Percentiles rank a stretch among this genome's conserved stretches.
Conservation (phyloP, 495 filamentous ascomycete genomes). For the Penicillium samsonianum region DNA sequence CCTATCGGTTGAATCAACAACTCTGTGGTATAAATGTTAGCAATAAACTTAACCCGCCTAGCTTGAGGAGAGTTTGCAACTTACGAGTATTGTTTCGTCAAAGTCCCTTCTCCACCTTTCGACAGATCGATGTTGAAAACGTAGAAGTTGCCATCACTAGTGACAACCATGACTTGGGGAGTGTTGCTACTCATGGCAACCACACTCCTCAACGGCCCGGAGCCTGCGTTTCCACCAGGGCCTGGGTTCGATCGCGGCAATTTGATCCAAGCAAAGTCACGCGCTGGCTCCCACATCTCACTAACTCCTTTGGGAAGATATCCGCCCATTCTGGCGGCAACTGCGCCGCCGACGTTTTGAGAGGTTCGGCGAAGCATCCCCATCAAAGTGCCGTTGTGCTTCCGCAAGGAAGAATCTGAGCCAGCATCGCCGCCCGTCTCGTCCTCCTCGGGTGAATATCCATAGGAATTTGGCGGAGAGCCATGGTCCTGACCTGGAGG, state of each 20-base stretch:
- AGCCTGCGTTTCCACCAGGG: slow-evolving; percentile 38
- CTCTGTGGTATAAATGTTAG: slow-evolving; percentile 32
- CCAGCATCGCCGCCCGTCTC: slow-evolving; percentile 32
- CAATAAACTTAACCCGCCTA: not conserved
- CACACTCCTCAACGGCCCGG: slow-evolving; percentile 69
- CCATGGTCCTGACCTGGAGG: slow-evolving; percentile 39
- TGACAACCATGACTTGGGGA: slow-evolving; percentile 97
- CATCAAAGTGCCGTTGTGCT: slow-evolving; percentile 69
- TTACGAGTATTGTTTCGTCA: slow-evolving; percentile 88
- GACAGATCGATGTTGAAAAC: slow-evolving; percentile 95
- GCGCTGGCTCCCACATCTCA: slow-evolving; percentile 94
- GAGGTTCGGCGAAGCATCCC: slow-evolving; percentile 95
- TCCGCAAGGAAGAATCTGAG: slow-evolving; percentile 42
- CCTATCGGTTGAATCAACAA: slow-evolving; percentile 55
- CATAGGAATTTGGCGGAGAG: slow-evolving; percentile 40
- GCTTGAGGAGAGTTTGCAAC: slow-evolving; percentile 30
- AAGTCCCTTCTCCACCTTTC: slow-evolving; percentile 87
- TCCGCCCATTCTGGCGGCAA: slow-evolving; percentile 84
- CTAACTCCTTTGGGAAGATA: slow-evolving; percentile 91
- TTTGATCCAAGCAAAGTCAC: slow-evolving; percentile 96
- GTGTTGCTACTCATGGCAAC: slow-evolving; percentile 93
- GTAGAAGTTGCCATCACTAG: slow-evolving; percentile 91
- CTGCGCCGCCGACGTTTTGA: slow-evolving; percentile 86
- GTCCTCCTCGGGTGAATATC: slow-evolving; percentile 41
- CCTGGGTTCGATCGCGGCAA: slow-evolving; percentile 64